Conservation (phyloP, 495 filamentous ascomycete genomes). For the Penicillium tannophilum region DNA sequence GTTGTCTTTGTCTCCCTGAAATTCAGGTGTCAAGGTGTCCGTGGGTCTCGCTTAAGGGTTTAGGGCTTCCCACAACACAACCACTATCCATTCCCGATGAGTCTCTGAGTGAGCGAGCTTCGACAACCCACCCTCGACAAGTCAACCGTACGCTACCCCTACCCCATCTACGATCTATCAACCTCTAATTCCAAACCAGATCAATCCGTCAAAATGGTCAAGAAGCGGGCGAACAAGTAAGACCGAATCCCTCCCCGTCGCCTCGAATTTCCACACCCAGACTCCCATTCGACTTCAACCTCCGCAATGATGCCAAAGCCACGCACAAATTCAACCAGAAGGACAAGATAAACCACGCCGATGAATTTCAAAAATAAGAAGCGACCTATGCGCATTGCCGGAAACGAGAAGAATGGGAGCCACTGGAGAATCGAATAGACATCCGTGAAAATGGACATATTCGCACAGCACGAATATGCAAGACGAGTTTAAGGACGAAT, state of each 20-base stretch:
- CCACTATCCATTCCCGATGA: slow-evolving; percentile 43
- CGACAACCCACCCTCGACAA: slow-evolving; percentile 52
- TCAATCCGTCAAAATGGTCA: slow-evolving; percentile 91
- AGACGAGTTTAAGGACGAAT: slow-evolving; percentile 16
- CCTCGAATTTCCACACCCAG: slow-evolving; percentile 22
- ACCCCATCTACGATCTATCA: slow-evolving; percentile 20
- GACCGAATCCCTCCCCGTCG: slow-evolving; percentile 35
- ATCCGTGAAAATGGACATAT: slow-evolving; percentile 4
- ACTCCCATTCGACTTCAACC: slow-evolving; percentile 31
- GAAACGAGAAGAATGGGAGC: slow-evolving; percentile 14
- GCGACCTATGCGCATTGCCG: slow-evolving; percentile 25
- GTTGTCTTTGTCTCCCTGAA: not conserved
- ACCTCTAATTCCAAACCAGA: slow-evolving; percentile 27
- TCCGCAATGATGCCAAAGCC: slow-evolving; percentile 37
- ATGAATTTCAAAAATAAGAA: slow-evolving; percentile 4
- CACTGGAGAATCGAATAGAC: slow-evolving; percentile 25
- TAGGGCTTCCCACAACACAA: slow-evolving; percentile 53
- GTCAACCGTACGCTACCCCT: slow-evolving; percentile 46
- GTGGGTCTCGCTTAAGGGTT: slow-evolving; percentile 47
- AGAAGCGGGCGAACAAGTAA: slow-evolving; percentile 99
- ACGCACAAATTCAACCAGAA: slow-evolving; percentile 16
- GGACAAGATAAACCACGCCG: not conserved
- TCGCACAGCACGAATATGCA: slow-evolving; percentile 4
- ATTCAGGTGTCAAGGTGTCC: slow-evolving; percentile 5
- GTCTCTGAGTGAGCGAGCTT: slow-evolving; percentile 41